Evolutionary conservation across 495 filamentous ascomycete species (phyloP).

Genomic region (Cercophora samala): DNA sequence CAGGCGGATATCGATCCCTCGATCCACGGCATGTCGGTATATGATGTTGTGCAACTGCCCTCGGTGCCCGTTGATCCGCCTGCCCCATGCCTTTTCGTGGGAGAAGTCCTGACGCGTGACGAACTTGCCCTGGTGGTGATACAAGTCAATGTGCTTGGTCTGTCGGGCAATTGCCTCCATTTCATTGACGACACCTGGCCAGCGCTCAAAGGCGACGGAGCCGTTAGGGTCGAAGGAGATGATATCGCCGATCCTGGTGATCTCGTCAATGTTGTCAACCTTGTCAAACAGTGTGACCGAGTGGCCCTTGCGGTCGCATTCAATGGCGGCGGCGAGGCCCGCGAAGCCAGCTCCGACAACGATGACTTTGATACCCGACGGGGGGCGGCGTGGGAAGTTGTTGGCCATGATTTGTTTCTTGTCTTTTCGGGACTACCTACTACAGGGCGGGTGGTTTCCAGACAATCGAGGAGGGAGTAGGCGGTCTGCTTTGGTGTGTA

Average conservation of each 20-base stretch:
- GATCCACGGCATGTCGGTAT: conserved; percentile 52
- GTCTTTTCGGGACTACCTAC: neutral
- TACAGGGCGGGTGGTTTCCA: too few species aligned
- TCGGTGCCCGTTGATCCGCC: conserved; percentile 56
- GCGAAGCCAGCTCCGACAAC: conserved; percentile 62
- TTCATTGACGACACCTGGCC: conserved; percentile 47
- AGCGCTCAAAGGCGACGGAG: conserved; percentile 45
- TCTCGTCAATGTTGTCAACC: conserved; percentile 39
- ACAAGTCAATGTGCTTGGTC: conserved; percentile 35
- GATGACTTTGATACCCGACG: conserved; percentile 53
- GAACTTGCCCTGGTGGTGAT: conserved; percentile 34
- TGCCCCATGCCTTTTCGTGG: conserved; percentile 31
- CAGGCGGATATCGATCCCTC: conserved; percentile 56
- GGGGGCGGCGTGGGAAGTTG: conserved; percentile 27
- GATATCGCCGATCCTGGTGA: conserved; percentile 48
- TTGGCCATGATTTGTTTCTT: conserved; percentile 16
- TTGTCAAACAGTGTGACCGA: conserved; percentile 37
- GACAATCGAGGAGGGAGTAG: neutral
- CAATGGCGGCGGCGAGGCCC: conserved; percentile 58
- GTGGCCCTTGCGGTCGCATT: conserved; percentile 47
- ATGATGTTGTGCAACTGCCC: conserved; percentile 61
- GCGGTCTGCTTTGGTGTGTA: too few species aligned
- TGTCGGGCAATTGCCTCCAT: conserved; percentile 52
- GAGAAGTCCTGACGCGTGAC: conserved; percentile 33
- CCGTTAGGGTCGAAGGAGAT: conserved; percentile 53